Base-by-base conservation (phyloP, 768 basidiomycete species). In the Boletus vermiculosoides region DNA sequence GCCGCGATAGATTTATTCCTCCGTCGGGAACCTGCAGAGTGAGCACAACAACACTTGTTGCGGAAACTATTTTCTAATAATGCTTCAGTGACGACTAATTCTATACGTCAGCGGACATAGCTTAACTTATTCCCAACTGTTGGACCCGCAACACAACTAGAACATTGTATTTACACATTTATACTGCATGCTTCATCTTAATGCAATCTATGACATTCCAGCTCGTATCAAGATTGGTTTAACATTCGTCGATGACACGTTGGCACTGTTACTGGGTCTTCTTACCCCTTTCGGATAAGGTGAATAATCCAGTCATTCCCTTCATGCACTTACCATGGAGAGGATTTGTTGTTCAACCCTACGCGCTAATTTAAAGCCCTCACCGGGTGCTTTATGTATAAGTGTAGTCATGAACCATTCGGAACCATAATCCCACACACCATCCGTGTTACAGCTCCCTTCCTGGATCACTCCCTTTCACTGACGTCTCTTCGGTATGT, bases 1-100 rank as follows among this genome's bases (percentile, higher is more conserved):
- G 85, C 86, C 0, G 93, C 81, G 12, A 95, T 98, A 61, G 96
- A 98, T 71, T 52, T 74, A 28, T 96, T 91, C 72, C 71, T 94
- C 57, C 81, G 88, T 72, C 78, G 88, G 71, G 89, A 92, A 71
- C 76, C 89, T n/a, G 70, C 87, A 66, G 91, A 92, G 91, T 88
- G 65, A 70, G 86, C 73, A 36, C 18, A 3, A 45, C 10, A 12
- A 9, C 23, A 28, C 8, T 41, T 4, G 46, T 47, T 60, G 55
- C 8, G 3, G 9, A 47, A 41, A 28, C 44, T 36, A 25, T 53
- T 46, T 42, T 28, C 64, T 62, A 51, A 58, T 30, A 28, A 16
- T 33, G 18, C 48, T 60, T 8, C 52, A 79, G 77, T 36, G 78
- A 79, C 62, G 78, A 79, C 61, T 79, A 63, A 73, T 28, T 22